A percentile compares a stretch with the other conserved stretches of the same genome.
phyloP scores from a whole-genome alignment of 768 basidiomycete genomes.

The Cubamyces sp. region DNA sequence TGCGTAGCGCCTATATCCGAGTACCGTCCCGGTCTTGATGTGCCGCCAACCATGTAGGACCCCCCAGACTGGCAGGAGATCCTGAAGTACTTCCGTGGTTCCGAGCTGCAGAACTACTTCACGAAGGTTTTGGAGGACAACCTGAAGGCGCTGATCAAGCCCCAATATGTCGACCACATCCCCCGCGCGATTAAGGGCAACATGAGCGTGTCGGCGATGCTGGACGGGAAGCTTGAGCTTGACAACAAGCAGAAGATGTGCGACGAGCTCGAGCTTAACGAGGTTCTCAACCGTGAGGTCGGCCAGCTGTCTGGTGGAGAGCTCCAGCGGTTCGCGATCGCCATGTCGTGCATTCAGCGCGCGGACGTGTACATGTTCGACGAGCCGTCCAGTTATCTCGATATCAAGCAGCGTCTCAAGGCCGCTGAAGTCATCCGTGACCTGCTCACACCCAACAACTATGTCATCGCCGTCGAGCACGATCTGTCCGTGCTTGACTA shows the following conservation, averaged over 20 bases:
- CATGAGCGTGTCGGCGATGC: constrained; percentile 88
- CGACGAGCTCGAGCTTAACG: constrained; percentile 83
- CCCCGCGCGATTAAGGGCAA: constrained; percentile 92
- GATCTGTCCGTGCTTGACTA: constrained; percentile 98
- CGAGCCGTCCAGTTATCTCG: constrained; percentile 97
- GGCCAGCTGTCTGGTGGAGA: constrained; percentile 93
- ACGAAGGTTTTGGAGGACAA: constrained; percentile 99
- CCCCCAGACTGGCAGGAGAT: constrained; percentile 99
- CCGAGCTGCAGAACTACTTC: constrained; percentile 99
- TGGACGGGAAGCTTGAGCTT: constrained; percentile 86
- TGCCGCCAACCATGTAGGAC: constrained; percentile 53
- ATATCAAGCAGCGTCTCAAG: constrained; percentile 92
- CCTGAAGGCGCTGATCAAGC: constrained; percentile 97
- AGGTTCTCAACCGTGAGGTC: constrained; percentile 86
- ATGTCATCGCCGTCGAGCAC: constrained; percentile 98
- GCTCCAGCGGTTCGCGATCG: constrained; percentile 96
- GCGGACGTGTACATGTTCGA: constrained; percentile 99
- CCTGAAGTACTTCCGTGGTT: constrained; percentile 96
- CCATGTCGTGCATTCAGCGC: constrained; percentile 92
- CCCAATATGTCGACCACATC: constrained; percentile 99
- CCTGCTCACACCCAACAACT: constrained; percentile 80
- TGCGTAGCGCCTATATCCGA: constrained; percentile 42
- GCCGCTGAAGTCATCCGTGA: constrained; percentile 95
- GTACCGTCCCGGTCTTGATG: constrained; percentile 3
- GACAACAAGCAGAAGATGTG: constrained; percentile 89